Evolutionary conservation across 805 yeast species (phyloP).

Genomic region (Candida palmyrensis): DNA sequence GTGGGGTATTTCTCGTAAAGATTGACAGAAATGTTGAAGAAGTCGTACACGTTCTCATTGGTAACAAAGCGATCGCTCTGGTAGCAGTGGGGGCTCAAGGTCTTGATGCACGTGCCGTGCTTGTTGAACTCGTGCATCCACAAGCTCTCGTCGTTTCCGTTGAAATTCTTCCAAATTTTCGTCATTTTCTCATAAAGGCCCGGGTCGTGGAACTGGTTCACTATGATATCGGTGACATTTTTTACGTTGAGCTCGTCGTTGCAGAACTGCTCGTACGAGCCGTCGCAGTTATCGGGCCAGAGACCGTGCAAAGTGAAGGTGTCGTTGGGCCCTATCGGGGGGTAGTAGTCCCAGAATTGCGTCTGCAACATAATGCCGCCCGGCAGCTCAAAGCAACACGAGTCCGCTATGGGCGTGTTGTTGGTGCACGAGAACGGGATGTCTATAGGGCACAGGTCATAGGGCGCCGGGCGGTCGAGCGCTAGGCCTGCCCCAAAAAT

Average conservation of each 20-base stretch:
- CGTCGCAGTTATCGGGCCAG: conserved; percentile 41
- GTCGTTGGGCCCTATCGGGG: conserved; percentile 27
- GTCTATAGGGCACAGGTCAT: conserved; percentile 11
- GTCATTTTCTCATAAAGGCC: conserved; percentile 24
- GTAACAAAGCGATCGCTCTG: conserved; percentile 12
- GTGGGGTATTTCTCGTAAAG: conserved; percentile 32
- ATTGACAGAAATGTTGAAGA: conserved; percentile 24
- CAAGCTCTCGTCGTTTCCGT: conserved; percentile 27
- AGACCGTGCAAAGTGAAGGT: conserved; percentile 41
- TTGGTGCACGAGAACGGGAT: conserved; percentile 19
- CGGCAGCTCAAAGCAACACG: conserved; percentile 38
- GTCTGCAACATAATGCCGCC: conserved; percentile 37
- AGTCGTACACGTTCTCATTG: conserved; percentile 23
- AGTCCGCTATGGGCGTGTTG: conserved; percentile 42
- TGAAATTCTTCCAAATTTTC: conserved; percentile 27
- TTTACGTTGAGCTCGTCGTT: conserved; percentile 23
- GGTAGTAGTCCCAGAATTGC: conserved; percentile 38
- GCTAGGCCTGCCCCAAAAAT: not conserved
- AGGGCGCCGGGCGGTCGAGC: not conserved
- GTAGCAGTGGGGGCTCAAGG: conserved; percentile 33
- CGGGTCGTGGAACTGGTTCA: conserved; percentile 19
- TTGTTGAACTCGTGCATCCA: conserved; percentile 43
- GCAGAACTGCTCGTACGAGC: conserved; percentile 34
- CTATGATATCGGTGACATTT: conserved; percentile 21
- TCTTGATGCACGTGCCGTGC: conserved; percentile 39